Percentiles rank a stretch among this genome's conserved stretches.
These are phyloP conservation scores for Pyrus bretschneideri DNA, from an alignment of 306 rosid genomes.

Conservation along the genomic window DNA sequence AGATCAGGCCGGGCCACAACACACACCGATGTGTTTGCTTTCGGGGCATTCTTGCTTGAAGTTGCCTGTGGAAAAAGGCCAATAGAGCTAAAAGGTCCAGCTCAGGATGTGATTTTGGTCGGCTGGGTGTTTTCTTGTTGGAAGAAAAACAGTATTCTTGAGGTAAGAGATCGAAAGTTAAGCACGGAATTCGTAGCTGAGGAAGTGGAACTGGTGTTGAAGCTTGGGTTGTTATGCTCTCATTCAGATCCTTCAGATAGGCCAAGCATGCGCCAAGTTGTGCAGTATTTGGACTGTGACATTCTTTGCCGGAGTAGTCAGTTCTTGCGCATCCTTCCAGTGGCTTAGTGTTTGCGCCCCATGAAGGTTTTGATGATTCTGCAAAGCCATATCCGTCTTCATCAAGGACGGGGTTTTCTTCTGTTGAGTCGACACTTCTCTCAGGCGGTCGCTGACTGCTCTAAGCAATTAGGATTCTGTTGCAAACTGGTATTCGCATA, in stretches of 20 bases:
- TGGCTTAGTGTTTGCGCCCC: conserved; percentile 24
- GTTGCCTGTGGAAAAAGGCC: conserved; percentile 28
- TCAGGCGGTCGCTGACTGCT: conserved; percentile 39
- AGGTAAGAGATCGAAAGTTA: conserved; percentile 17
- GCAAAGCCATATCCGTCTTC: conserved; percentile 34
- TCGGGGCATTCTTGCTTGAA: conserved; percentile 23
- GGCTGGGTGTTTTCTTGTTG: conserved; percentile 26
- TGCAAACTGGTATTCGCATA: background rate
- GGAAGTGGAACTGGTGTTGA: conserved; percentile 24
- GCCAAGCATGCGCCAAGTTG: conserved; percentile 29
- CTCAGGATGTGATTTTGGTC: conserved; percentile 19
- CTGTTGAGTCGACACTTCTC: conserved; percentile 29
- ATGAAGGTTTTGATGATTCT: conserved; percentile 27
- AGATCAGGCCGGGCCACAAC: conserved; percentile 30
- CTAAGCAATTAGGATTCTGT: background rate
- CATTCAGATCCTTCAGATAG: conserved; percentile 22
- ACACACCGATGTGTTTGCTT: conserved; percentile 27
- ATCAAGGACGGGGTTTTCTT: conserved; percentile 18
- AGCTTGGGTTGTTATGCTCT: conserved; percentile 30
- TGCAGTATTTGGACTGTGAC: conserved; percentile 22
- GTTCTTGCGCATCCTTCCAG: conserved; percentile 19
- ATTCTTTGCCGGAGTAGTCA: conserved; percentile 10
- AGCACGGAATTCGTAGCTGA: background rate
- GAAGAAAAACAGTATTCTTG: conserved; percentile 3
- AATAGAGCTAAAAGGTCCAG: conserved; percentile 17